These are phyloP conservation scores for Phytophthora aleatoria DNA, from an alignment of 352 stramenopile species.

Conservation along the genomic window DNA sequence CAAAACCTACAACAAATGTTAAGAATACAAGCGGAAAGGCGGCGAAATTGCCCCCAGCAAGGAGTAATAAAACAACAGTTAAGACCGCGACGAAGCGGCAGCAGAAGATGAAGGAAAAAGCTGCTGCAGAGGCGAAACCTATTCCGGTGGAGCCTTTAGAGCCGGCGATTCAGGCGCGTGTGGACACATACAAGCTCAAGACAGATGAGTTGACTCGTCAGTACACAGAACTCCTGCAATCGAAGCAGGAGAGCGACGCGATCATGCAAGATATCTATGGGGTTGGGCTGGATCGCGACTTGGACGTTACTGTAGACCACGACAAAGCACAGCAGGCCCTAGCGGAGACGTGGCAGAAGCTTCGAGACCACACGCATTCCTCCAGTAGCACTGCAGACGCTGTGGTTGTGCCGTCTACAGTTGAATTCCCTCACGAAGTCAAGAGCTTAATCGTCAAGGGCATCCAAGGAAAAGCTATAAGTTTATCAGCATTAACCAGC, in stretches of 20 bases:
- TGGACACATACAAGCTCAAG: conserved; percentile 78
- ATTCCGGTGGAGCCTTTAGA: conserved; percentile 44
- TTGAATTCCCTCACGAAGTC: conserved; percentile 47
- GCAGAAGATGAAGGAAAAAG: conserved; percentile 36
- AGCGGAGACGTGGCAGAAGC: conserved; percentile 34
- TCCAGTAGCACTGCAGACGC: conserved; percentile 24
- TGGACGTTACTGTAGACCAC: conserved; percentile 38
- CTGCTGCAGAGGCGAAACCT: conserved; percentile 19
- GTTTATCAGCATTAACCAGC: conserved; percentile 45
- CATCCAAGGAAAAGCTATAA: conserved; percentile 46
- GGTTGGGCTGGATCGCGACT: conserved; percentile 52
- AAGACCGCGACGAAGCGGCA: conserved; percentile 24
- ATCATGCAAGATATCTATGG: conserved; percentile 83
- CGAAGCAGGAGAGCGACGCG: conserved; percentile 25
- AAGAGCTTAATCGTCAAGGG: conserved; percentile 60
- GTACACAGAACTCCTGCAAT: conserved; percentile 44
- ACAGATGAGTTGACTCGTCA: conserved; percentile 68
- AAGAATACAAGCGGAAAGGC: conserved; percentile 26
- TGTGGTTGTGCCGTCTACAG: conserved; percentile 11
- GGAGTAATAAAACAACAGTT: conserved; percentile 3
- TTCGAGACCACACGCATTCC: conserved; percentile 17
- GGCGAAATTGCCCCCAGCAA: not conserved
- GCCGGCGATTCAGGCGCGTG: conserved; percentile 57
- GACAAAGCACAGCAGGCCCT: conserved; percentile 21
- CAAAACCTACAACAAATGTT: conserved; percentile 4